Percentiles rank a stretch among this genome's conserved stretches.
Evolutionary conservation across 352 stramenopile species (phyloP).

Genomic region (Bremia lactucae): DNA sequence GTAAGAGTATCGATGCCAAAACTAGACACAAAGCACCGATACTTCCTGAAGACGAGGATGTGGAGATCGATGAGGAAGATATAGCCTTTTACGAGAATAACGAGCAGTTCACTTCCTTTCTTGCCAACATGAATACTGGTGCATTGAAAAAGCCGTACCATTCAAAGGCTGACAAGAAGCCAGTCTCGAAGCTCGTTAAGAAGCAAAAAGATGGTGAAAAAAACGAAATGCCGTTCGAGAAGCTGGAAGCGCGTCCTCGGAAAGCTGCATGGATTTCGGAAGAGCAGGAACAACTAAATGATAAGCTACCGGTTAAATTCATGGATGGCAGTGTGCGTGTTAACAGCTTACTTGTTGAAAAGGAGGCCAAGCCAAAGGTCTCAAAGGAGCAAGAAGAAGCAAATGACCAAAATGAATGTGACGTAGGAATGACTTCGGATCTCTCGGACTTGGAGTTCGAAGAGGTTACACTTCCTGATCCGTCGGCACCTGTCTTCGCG

Average conservation of each 20-base stretch:
- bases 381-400: constrained; percentile 30
- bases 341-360: constrained; percentile 60
- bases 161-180: constrained; percentile 26
- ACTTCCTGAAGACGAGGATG: constrained; percentile 30
- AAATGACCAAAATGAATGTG: constrained; percentile 26
- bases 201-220: constrained; percentile 21
- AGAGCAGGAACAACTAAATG: constrained; percentile 46
- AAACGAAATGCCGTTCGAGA: constrained; percentile 53
- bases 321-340: constrained; percentile 74
- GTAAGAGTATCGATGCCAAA: constrained; percentile 23
- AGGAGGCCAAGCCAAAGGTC: constrained; percentile 18
- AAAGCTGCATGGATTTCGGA: constrained; percentile 48
- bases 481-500: constrained; percentile 2
- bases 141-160: constrained; percentile 35
- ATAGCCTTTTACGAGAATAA: constrained; percentile 74
- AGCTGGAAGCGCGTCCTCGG: constrained; percentile 61
- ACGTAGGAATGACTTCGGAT: constrained; percentile 46
- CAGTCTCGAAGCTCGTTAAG: constrained; percentile 18
- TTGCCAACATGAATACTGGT: constrained; percentile 72
- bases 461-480: constrained; percentile 33
- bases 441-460: constrained; percentile 81
- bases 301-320: constrained; percentile 79
- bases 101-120: constrained; percentile 54
- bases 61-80: constrained; percentile 68
- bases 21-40: constrained; percentile 17